Conservation (phyloP, 2,329 filamentous ascomycete species). For the Alternaria sp. region DNA sequence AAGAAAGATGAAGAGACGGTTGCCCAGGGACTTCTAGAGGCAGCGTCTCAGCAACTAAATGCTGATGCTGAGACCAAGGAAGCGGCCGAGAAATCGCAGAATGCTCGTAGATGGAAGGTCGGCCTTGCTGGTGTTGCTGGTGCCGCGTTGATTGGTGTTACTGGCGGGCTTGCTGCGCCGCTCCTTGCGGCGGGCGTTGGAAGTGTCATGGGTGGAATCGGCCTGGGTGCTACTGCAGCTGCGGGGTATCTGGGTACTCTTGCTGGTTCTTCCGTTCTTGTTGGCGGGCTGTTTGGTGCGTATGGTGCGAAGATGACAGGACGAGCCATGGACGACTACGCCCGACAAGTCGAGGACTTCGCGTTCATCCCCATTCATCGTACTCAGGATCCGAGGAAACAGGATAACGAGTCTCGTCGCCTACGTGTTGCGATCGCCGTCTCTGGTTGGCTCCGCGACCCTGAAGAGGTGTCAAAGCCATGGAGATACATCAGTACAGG, state of each 20-base stretch:
- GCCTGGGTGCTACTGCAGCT: slow-evolving; percentile 74
- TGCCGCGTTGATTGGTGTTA: slow-evolving; percentile 83
- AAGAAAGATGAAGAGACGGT: slow-evolving; percentile 77
- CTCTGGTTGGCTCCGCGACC: slow-evolving; percentile 78
- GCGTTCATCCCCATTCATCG: slow-evolving; percentile 74
- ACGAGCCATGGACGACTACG: slow-evolving; percentile 87
- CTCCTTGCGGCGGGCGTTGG: slow-evolving; percentile 81
- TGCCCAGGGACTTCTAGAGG: slow-evolving; percentile 74
- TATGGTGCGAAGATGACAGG: slow-evolving; percentile 83
- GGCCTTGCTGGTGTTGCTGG: slow-evolving; percentile 87
- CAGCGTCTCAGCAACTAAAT: slow-evolving; percentile 72
- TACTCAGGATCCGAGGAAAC: slow-evolving; percentile 55
- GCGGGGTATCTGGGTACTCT: slow-evolving; percentile 81
- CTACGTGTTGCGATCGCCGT: slow-evolving; percentile 83
- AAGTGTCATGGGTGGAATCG: slow-evolving; percentile 76
- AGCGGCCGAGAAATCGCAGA: slow-evolving; percentile 69
- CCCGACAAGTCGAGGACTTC: slow-evolving; percentile 86
- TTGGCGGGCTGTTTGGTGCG: slow-evolving; percentile 89
- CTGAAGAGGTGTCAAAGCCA: slow-evolving; percentile 73
- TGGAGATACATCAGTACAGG: slow-evolving; percentile 78
- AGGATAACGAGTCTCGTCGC: slow-evolving; percentile 55
- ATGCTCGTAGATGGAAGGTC: slow-evolving; percentile 77
- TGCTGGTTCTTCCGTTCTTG: slow-evolving; percentile 77
- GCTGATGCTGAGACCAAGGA: slow-evolving; percentile 79
- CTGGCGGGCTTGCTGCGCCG: slow-evolving; percentile 77